Base-by-base conservation (phyloP, 257 asterid species). In the Petunia axillaris region DNA sequence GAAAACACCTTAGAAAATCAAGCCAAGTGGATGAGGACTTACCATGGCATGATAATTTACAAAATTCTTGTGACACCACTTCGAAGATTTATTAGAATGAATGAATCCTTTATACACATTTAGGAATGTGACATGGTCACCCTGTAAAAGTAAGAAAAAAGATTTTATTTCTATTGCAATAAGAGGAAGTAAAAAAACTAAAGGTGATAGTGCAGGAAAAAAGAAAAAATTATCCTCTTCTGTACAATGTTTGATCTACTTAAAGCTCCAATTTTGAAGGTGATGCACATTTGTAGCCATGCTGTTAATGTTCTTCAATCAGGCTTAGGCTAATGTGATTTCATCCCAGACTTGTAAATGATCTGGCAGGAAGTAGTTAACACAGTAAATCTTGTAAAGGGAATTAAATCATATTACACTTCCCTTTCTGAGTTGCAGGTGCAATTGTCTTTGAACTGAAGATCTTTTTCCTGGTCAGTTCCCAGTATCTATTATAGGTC, bases 11-110 rank as follows among this genome's bases (percentile, higher is more conserved):
- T n/a, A n/a, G n/a, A n/a, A n/a, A n/a, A n/a, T n/a, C n/a, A n/a
- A n/a, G n/a, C n/a, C n/a, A n/a, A n/a, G n/a, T 71, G 77, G 77
- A 79, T 39, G 14, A 70, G 79, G 78, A 71, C 88, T 78, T 75
- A 94, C 99, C 99, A 96, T 93, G 66, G 98, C 97, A 53, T 96
- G 97, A 84, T 91, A 95, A 86, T 95, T 95, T 82, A 95, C 54
- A 86, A 88, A 93, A 85, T 96, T 96, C 91, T 90, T 93, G 84
- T 92, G 97, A 84, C 99, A 96, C 99, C 99, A 96, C 79, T 89
- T 92, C 16, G 97, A 86, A 79, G 99, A 94, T 94, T 86, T 93
- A 55, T 92, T 88, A 39, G 97, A 94, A 83, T 82, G 88, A n/a
- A 87, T 77, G 90, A 90, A 96, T 81, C 98, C 99, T 90, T 88